A percentile compares a stretch with the other conserved stretches of the same genome.
These are phyloP conservation scores for Colletotrichum magnum DNA, from an alignment of 2,329 filamentous ascomycete species.

Conservation along the genomic window DNA sequence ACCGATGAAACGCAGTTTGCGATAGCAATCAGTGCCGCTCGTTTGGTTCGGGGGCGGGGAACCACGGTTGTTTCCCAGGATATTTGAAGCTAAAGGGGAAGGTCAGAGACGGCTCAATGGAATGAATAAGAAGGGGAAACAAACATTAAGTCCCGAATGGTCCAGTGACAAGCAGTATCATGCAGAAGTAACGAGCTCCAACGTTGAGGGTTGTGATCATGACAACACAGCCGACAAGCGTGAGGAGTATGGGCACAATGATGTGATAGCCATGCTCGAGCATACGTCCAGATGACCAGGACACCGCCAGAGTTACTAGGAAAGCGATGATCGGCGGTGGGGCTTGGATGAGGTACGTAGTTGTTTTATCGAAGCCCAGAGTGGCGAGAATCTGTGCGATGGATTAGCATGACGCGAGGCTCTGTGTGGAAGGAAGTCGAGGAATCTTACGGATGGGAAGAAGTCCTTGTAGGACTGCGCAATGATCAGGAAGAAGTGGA, in stretches of 20 bases:
- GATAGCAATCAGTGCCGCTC: slow-evolving; percentile 58
- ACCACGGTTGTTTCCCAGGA: slow-evolving; percentile 59
- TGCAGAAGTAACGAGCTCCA: slow-evolving; percentile 57
- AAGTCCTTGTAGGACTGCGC: slow-evolving; percentile 58
- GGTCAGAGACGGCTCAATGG: background rate
- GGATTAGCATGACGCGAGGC: background rate
- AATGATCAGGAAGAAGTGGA: slow-evolving; percentile 61
- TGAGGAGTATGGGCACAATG: slow-evolving; percentile 53
- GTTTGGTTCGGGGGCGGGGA: slow-evolving; percentile 55
- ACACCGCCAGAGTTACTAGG: slow-evolving; percentile 53
- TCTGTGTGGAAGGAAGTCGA: background rate
- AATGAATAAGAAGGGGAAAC: background rate
- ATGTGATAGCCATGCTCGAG: slow-evolving; percentile 58
- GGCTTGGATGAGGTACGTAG: slow-evolving; percentile 57
- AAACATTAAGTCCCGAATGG: slow-evolving; percentile 54
- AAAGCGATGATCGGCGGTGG: slow-evolving; percentile 59
- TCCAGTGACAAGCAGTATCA: slow-evolving; percentile 56
- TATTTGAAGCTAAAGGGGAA: slow-evolving; percentile 48
- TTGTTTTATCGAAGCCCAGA: slow-evolving; percentile 45
- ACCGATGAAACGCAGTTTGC: slow-evolving; percentile 57
- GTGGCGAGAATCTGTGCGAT: slow-evolving; percentile 46
- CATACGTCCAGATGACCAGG: slow-evolving; percentile 55
- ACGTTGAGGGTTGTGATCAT: slow-evolving; percentile 57
- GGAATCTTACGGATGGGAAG: slow-evolving; percentile 53
- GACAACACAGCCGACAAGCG: slow-evolving; percentile 56